Evolutionary conservation across 495 filamentous ascomycete genomes (phyloP).

Genomic region (Neurospora sp.): DNA sequence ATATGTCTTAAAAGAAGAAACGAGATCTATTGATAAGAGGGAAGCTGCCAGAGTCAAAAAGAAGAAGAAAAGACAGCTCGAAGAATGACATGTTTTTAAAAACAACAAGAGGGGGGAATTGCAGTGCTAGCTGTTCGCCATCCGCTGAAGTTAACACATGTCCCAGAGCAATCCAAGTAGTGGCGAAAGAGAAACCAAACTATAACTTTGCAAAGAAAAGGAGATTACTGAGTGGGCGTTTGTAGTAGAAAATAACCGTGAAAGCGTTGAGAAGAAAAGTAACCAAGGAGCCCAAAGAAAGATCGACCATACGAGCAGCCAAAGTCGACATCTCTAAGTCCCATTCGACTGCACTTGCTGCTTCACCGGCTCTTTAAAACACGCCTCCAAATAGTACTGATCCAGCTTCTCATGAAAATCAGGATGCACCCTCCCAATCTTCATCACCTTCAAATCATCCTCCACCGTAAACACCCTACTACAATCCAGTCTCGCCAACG

Average conservation of each 20-base stretch:
- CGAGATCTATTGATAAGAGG: not conserved
- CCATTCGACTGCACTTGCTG: not conserved
- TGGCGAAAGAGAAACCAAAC: not conserved
- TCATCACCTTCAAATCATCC: constrained; percentile 19
- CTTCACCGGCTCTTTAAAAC: not conserved
- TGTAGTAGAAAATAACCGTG: no score
- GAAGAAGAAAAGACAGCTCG: not conserved
- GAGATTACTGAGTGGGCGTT: not conserved
- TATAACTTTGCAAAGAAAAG: not conserved
- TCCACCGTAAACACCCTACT: constrained; percentile 25
- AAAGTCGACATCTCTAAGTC: not conserved
- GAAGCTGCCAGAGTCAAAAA: not conserved
- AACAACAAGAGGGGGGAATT: not conserved
- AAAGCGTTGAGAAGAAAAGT: not conserved
- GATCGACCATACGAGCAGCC: not conserved
- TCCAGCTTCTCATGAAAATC: constrained; percentile 12
- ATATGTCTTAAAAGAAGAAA: not conserved
- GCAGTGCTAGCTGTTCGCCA: not conserved
- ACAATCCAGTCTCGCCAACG: constrained; percentile 22
- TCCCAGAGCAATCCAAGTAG: not conserved
- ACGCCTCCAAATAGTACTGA: constrained; percentile 16
- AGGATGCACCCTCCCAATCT: constrained; percentile 23
- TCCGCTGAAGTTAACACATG: not conserved
- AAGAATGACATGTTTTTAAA: no score
- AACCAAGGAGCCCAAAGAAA: not conserved